A percentile compares a stretch with the other conserved stretches of the same genome.
phyloP scores from a whole-genome alignment of 1,139 yeast species.

The Pichia sp. region DNA sequence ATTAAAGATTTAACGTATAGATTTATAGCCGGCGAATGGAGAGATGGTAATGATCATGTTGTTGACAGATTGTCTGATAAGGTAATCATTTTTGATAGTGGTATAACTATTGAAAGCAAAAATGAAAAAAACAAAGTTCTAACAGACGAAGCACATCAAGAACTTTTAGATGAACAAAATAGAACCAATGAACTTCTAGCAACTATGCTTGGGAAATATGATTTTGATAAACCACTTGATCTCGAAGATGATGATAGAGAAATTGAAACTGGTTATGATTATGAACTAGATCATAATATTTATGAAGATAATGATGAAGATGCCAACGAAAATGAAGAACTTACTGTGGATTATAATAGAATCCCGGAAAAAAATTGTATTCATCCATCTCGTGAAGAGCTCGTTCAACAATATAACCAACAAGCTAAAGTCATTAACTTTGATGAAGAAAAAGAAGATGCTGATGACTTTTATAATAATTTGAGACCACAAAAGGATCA shows the following conservation, averaged over 20 bases:
- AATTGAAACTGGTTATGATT: slow-evolving; percentile 12
- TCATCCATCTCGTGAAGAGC: slow-evolving; percentile 22
- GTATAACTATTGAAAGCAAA: slow-evolving; percentile 30
- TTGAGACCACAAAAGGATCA: slow-evolving; percentile 1
- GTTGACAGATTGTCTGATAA: slow-evolving; percentile 47
- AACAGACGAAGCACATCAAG: slow-evolving; percentile 23
- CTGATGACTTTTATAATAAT: slow-evolving; percentile 20
- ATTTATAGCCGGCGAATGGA: slow-evolving; percentile 68
- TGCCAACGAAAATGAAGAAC: background rate
- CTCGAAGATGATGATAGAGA: slow-evolving; percentile 42
- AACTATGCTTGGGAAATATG: slow-evolving; percentile 43
- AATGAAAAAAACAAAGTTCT: slow-evolving; percentile 18
- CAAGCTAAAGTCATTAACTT: background rate
- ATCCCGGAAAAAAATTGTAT: slow-evolving; percentile 16
- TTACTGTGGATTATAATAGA: slow-evolving; percentile 14
- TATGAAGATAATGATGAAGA: slow-evolving; percentile 16
- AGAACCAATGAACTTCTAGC: slow-evolving; percentile 46
- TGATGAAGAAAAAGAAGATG: slow-evolving; percentile 16
- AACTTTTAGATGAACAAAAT: slow-evolving; percentile 32
- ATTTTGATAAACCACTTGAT: slow-evolving; percentile 58
- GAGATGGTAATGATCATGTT: slow-evolving; percentile 73
- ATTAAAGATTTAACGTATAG: slow-evolving; percentile 56
- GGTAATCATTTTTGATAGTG: slow-evolving; percentile 15
- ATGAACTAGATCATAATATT: slow-evolving; percentile 17
- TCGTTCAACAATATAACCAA: slow-evolving; percentile 21